Evolutionary conservation across 176 grass and related monocot genomes (phyloP).

Genomic region (Eragrostis nindensis): DNA sequence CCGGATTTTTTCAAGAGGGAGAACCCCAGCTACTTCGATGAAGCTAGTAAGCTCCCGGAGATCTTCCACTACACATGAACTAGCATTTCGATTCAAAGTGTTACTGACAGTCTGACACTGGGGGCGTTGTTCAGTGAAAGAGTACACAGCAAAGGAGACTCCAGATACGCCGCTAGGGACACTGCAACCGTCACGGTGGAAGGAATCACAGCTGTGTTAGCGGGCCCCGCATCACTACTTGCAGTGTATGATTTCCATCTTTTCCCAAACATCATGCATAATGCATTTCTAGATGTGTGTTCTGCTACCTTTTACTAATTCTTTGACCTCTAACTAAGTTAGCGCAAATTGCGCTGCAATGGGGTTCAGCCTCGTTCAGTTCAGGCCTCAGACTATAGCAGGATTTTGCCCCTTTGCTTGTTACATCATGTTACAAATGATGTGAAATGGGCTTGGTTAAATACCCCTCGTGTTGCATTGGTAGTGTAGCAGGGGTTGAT

Average conservation of each 20-base stretch:
- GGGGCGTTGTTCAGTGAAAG: conserved; percentile 56
- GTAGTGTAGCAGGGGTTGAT: too few species aligned
- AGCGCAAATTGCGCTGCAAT: not conserved
- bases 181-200: conserved; percentile 63
- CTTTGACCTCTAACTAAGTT: not conserved
- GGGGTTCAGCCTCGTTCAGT: not conserved
- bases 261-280: not conserved
- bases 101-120: not conserved
- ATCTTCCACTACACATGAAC: too few species aligned
- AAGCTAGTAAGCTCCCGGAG: conserved; percentile 61
- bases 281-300: conserved; percentile 4
- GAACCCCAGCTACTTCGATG: conserved; percentile 65
- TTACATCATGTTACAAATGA: not conserved
- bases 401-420: not conserved
- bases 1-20: conserved; percentile 62
- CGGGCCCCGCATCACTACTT: conserved; percentile 80
- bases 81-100: not conserved
- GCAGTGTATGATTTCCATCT: conserved; percentile 52
- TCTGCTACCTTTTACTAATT: not conserved
- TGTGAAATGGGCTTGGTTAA: not conserved
- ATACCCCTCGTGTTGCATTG: not conserved
- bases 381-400: not conserved
- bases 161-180: conserved; percentile 80
- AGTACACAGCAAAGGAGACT: conserved; percentile 93
- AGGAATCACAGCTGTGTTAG: conserved; percentile 74